Base-by-base conservation (phyloP, 352 stramenopile species). In the Aphanomyces euteiches region DNA sequence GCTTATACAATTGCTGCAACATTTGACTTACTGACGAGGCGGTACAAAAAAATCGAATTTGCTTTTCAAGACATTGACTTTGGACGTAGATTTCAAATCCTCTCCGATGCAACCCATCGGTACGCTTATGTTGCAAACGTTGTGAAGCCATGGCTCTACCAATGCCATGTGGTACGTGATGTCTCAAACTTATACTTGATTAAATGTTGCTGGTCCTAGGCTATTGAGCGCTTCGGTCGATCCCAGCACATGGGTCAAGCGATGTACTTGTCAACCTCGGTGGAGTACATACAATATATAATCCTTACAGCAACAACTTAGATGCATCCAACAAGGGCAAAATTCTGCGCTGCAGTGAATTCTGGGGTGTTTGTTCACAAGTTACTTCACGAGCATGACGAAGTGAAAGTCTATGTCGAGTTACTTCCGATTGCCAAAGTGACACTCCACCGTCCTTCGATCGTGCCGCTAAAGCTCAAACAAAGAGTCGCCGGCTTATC, bases 391-490 rank as follows among this genome's bases (percentile, higher is more conserved):
- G 64, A 70, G 19, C 50, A 38, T 3, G 64, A 70, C 10, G 54
- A 70, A 21, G 28, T n/a, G 15, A 54, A 53, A 17, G 45, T 61
- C 13, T 70, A 58, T 28, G 43, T 70, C 10, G 64, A 70, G 28
- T 45, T 70, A 5, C 19, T 70, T n/a, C 64, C 56, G 15, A 70
- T 61, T 8, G 64, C 64, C 37, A 70, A 70, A 47, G 64, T 54
- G 6, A 53, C 64, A 17, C 1, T 61, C 6, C 54, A 61, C 36
- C 54, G 37, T 12, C 5, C 54, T 28, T 37, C 54, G 54, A 21
- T 41, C 6, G 54, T 61, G 54, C 54, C 54, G 34, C 36, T 61
- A 6, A 70, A 70, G 39, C 56, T 70, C 17, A 53, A 70, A 28
- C 48, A 61, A 41, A 53, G 7, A 13, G 59, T 54, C 5, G n/a